A percentile compares a stretch with the other conserved stretches of the same genome.
Evolutionary conservation across 1,284 basidiomycete species (phyloP).

Genomic region (Termitomyces sp.): DNA sequence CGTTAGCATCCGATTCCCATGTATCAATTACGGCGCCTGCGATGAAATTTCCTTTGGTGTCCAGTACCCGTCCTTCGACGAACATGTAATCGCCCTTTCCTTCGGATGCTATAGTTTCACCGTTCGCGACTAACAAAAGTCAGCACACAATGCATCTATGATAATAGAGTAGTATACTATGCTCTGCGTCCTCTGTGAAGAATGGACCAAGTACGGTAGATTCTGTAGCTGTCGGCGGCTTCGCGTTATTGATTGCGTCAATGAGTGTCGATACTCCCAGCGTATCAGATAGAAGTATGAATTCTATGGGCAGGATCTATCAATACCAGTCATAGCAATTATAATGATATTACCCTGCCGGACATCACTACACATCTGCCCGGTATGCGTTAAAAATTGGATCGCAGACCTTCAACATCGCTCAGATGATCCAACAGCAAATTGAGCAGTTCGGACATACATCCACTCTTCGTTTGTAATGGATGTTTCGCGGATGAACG

Average conservation of each 20-base stretch:
- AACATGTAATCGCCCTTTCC: conserved; percentile 81
- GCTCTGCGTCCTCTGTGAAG: conserved; percentile 74
- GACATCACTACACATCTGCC: conserved; percentile 66
- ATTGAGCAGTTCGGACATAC: conserved; percentile 20
- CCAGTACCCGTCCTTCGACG: conserved; percentile 66
- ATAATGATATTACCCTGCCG: conserved; percentile 45
- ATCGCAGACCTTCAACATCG: conserved; percentile 45
- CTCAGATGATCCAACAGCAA: background rate
- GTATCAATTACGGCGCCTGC: conserved; percentile 69
- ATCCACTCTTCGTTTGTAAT: conserved; percentile 86
- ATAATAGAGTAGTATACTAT: conserved; percentile 37
- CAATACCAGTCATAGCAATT: background rate
- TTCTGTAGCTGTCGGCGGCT: conserved; percentile 61
- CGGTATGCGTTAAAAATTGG: conserved; percentile 69
- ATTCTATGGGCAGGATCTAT: conserved; percentile 42
- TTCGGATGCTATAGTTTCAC: conserved; percentile 70
- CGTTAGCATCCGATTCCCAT: conserved; percentile 81
- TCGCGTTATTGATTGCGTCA: conserved; percentile 73
- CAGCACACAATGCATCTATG: background rate
- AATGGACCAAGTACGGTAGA: conserved; percentile 82
- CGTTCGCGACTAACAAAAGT: conserved; percentile 41
- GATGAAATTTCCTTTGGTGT: conserved; percentile 66
- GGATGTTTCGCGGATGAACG: conserved; percentile 66
- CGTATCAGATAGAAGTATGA: conserved; percentile 77
- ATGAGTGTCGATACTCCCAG: conserved; percentile 78